These are phyloP conservation scores for Penicillium sp. DNA, from an alignment of 2,329 filamentous ascomycete genomes.

Conservation along the genomic window DNA sequence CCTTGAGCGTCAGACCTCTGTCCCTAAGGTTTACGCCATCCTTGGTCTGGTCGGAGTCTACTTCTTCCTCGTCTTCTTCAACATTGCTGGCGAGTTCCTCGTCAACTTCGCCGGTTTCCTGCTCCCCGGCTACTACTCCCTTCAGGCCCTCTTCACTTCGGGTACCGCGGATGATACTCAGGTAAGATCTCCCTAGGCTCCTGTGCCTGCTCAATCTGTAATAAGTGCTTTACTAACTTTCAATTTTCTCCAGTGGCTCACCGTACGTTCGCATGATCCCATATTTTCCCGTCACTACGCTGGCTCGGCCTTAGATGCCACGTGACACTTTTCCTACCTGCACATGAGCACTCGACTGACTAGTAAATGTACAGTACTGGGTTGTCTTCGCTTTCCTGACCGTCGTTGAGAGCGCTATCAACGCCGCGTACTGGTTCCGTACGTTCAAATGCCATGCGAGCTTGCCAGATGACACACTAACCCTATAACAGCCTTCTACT, in stretches of 20 bases:
- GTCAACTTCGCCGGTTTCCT: constrained; percentile 63
- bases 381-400: constrained; percentile 62
- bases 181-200: constrained; percentile 37
- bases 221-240: constrained; percentile 16
- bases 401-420: constrained; percentile 61
- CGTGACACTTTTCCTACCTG: constrained; percentile 19
- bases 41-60: constrained; percentile 61
- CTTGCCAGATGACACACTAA: constrained; percentile 18
- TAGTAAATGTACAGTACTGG: constrained; percentile 53
- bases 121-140: constrained; percentile 62
- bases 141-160: constrained; percentile 58
- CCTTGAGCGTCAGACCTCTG: constrained; percentile 62
- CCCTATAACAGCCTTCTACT: constrained; percentile 71
- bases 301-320: constrained; percentile 16
- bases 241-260: constrained; percentile 52
- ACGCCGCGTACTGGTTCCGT: constrained; percentile 65
- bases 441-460: constrained; percentile 24
- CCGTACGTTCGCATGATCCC: constrained; percentile 38
- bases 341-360: constrained; percentile 12
- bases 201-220: not conserved
- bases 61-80: constrained; percentile 68
- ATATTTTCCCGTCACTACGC: constrained; percentile 7
- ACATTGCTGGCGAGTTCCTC: constrained; percentile 64
- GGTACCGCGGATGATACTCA: constrained; percentile 61
- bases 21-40: constrained; percentile 63